phyloP scores from a whole-genome alignment of 225 moss, liverwort and hornwort genomes.

The Marchantia polymorpha region DNA sequence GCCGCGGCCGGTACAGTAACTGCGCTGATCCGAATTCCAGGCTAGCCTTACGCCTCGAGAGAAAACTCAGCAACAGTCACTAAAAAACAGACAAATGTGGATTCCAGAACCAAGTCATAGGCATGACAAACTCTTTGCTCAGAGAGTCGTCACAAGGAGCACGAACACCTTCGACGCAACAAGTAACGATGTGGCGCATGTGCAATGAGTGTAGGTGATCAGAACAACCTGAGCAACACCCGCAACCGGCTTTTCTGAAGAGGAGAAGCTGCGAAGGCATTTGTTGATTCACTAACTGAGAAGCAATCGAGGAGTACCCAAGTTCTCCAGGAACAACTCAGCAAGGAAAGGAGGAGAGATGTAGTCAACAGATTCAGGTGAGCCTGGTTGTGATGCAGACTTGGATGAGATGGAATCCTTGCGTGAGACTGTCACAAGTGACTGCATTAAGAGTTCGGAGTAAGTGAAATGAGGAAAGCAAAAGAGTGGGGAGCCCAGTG shows the following conservation, averaged over 20 bases:
- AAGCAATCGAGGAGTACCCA: background rate
- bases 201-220: background rate
- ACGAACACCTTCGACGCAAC: background rate
- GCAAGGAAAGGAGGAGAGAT: background rate
- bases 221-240: conserved; percentile 4
- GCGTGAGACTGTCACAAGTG: background rate
- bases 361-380: conserved; percentile 11
- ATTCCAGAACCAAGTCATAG: background rate
- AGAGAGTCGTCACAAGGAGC: background rate
- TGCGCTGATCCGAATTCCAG: conserved; percentile 16
- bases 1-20: conserved; percentile 4
- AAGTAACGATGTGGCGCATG: conserved; percentile 4
- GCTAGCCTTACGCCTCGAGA: background rate
- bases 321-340: background rate
- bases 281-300: conserved; percentile 12
- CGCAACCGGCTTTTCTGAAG: background rate
- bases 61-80: background rate
- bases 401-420: conserved; percentile 14
- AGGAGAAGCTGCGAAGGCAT: conserved; percentile 23
- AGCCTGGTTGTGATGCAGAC: background rate
- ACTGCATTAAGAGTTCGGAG: background rate
- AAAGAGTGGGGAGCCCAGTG: background rate
- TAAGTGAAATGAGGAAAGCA: conserved; percentile 6
- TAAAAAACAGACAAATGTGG: background rate
- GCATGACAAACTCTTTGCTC: conserved; percentile 5